Conservation (phyloP, 768 basidiomycete species). For the Lyophyllum semitale region DNA sequence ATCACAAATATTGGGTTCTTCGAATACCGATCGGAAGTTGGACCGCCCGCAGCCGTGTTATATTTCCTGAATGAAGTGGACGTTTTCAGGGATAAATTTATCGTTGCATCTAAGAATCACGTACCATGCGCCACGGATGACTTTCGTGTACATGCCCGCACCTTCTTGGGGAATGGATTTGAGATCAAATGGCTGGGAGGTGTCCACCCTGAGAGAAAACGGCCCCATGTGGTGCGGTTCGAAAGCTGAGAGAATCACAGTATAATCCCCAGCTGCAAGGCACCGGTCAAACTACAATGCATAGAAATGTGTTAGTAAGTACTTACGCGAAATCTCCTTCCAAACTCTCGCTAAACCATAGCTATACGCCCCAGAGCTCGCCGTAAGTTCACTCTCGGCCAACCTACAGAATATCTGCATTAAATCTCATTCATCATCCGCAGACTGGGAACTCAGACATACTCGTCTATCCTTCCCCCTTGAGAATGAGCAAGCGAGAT, state of each 20-base stretch:
- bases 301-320: not conserved
- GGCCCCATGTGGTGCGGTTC: slow-evolving; percentile 68
- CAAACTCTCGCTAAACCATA: slow-evolving; percentile 68
- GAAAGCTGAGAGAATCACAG: slow-evolving; percentile 83
- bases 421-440: not conserved
- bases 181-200: slow-evolving; percentile 62
- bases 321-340: slow-evolving; percentile 57
- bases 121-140: slow-evolving; percentile 74
- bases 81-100: not conserved
- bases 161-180: slow-evolving; percentile 79
- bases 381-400: slow-evolving; percentile 66
- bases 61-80: slow-evolving; percentile 44
- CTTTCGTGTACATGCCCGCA: slow-evolving; percentile 84
- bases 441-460: slow-evolving; percentile 27
- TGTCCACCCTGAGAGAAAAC: slow-evolving; percentile 66
- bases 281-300: not conserved
- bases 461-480: slow-evolving; percentile 78
- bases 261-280: slow-evolving; percentile 72
- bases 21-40: slow-evolving; percentile 62
- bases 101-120: not conserved
- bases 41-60: slow-evolving; percentile 67
- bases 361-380: slow-evolving; percentile 78
- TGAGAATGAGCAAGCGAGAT: slow-evolving; percentile 73
- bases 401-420: slow-evolving; percentile 34
- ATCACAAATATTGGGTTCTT: slow-evolving; percentile 73